Base-by-base conservation (phyloP, 345 rosid species). In the Brassica carinata region DNA sequence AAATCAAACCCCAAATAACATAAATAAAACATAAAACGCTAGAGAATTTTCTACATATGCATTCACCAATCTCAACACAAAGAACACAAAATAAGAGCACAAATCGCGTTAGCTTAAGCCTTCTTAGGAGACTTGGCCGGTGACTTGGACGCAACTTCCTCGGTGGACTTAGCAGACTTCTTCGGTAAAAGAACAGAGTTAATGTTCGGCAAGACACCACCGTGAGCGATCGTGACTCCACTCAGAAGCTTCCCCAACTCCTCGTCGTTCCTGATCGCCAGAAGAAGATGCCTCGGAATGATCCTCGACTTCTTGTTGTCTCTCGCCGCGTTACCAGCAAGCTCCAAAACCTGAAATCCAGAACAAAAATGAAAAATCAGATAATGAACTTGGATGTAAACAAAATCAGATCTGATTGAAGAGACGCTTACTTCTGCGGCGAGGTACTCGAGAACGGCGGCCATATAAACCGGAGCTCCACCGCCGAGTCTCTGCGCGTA, bases 401-500 rank as follows among this genome's bases (percentile, higher is more conserved):
- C 1, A 5, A 36, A 48, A 34, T 36, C 31, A 51, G 70, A 74
- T 74, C 66, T 17, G 38, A 59, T 23, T 59, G 9, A 19, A 7
- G 9, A 55, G 23, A 55, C 1, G 4, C 65, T 61, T 72, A 91
- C 97, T 86, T 93, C 94, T 57, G 97, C 97, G 3, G 97, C 97
- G 6, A 91, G 89, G 66, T 91, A 93, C 67, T 93, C 97, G 3
- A 93, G 97, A 1, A 93, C 97, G 4, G 97, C 96, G 29, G 97
- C 97, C 65, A 91, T 77, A 78, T 93, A 93, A 55, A 93, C 94
- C 0, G 98, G 96, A 86, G 98, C 94, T 9, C 96, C 98, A 14
- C 89, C 72, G 1, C 96, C 96, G 10, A 93, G 93, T 0, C 98
- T 83, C 86, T 86, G 83, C 0, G 96, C 77, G 75, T 93, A 93